A percentile compares a stretch with the other conserved stretches of the same genome.
phyloP scores from a whole-genome alignment of 208 protist species.

The Leishmania martiniquensis region DNA sequence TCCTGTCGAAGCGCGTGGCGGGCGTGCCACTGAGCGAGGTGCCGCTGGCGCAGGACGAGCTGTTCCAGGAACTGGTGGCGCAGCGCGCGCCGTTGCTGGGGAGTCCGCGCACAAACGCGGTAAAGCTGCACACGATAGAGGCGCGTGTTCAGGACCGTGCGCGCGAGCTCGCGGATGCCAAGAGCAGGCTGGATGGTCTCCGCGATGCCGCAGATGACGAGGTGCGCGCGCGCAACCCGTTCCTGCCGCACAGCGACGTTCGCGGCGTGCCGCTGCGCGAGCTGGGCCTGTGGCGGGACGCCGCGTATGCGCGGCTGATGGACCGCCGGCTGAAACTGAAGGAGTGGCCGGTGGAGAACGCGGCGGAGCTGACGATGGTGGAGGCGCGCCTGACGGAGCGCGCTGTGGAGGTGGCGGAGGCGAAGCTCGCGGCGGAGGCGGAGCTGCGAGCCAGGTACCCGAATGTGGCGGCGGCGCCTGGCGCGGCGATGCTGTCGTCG shows the following conservation, averaged over 20 bases:
- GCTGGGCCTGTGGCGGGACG: conserved; percentile 30
- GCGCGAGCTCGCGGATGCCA: conserved; percentile 25
- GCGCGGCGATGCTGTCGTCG: conserved; percentile 12
- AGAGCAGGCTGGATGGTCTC: conserved; percentile 26
- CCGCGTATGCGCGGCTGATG: conserved; percentile 18
- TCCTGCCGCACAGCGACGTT: conserved; percentile 37
- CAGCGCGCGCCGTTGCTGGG: conserved; percentile 23
- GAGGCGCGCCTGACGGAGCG: conserved; percentile 34
- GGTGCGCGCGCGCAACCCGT: conserved; percentile 43
- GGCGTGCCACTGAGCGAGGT: conserved; percentile 46
- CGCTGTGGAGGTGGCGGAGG: conserved; percentile 42
- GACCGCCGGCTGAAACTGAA: conserved; percentile 39
- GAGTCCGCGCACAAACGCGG: too few species aligned
- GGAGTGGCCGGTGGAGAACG: conserved; percentile 39
- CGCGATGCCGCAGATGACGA: conserved; percentile 36
- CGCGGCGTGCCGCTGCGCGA: conserved; percentile 32
- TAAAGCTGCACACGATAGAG: too few species aligned
- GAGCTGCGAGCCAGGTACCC: conserved; percentile 31
- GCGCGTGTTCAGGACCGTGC: not conserved
- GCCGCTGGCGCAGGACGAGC: conserved; percentile 31
- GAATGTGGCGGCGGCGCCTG: conserved; percentile 36
- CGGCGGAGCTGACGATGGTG: conserved; percentile 40
- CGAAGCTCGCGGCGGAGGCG: conserved; percentile 26
- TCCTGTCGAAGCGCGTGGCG: conserved; percentile 39
- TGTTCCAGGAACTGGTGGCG: conserved; percentile 24